Percentiles rank a stretch among this genome's conserved stretches.
phyloP scores from a whole-genome alignment of 306 rosid species.

The Mimosa pudica region DNA sequence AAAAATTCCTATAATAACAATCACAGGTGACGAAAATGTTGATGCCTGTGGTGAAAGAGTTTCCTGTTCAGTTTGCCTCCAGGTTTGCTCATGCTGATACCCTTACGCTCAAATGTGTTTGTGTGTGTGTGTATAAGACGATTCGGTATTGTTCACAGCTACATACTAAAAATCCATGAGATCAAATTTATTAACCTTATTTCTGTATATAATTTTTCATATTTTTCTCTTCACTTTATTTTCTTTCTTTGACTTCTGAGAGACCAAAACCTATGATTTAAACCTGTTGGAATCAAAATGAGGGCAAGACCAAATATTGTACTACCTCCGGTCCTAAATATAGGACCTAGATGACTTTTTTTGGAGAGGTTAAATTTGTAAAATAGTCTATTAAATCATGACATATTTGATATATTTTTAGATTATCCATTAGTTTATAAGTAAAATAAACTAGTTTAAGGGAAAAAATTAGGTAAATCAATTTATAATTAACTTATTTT shows the following conservation, averaged over 20 bases:
- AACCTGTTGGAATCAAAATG: too few species aligned
- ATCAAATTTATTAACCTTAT: not conserved
- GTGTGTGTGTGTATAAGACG: not conserved
- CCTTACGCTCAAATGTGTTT: not conserved
- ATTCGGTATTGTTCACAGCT: not conserved
- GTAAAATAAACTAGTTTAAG: too few species aligned
- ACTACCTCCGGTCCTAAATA: too few species aligned
- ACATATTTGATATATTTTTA: too few species aligned
- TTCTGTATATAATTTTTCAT: not conserved
- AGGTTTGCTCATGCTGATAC: constrained; percentile 49
- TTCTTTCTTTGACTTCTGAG: not conserved
- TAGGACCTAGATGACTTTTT: too few species aligned
- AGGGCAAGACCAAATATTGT: too few species aligned
- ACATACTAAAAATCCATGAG: not conserved
- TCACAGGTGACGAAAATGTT: constrained; percentile 56
- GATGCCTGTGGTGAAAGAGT: constrained; percentile 86
- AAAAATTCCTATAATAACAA: constrained; percentile 74
- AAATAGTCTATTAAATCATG: too few species aligned
- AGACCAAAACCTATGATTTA: too few species aligned
- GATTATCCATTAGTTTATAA: too few species aligned
- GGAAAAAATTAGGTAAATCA: too few species aligned
- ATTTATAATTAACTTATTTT: too few species aligned
- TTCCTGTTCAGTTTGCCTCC: constrained; percentile 95
- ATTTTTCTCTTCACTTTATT: not conserved
- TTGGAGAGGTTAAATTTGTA: too few species aligned